Conservation (phyloP, 2,329 filamentous ascomycete species). For the Trichoderma sp. region DNA sequence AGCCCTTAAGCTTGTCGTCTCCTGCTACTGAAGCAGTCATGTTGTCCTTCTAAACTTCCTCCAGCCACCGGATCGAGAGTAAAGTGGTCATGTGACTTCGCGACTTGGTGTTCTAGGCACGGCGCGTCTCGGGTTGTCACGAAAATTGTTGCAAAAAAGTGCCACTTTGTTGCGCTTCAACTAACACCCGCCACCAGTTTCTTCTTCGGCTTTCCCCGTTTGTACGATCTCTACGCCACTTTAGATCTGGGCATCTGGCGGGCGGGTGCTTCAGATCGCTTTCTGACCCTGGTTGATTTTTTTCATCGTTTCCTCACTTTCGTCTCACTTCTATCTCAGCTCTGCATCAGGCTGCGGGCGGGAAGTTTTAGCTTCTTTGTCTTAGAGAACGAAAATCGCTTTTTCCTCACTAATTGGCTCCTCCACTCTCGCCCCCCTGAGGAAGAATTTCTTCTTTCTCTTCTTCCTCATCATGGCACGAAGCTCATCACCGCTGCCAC, state of each 20-base stretch:
- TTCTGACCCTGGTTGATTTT: background rate
- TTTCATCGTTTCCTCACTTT: background rate
- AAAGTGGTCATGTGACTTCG: constrained; percentile 24
- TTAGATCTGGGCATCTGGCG: background rate
- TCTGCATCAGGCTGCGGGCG: constrained; percentile 5
- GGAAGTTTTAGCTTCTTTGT: constrained; percentile 5
- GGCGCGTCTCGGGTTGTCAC: constrained; percentile 19
- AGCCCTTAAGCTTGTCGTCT: background rate
- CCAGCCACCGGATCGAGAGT: background rate
- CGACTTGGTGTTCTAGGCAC: constrained; percentile 16
- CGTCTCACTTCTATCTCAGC: constrained; percentile 22
- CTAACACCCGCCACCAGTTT: constrained; percentile 18
- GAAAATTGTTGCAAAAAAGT: constrained; percentile 5
- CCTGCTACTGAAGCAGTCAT: background rate
- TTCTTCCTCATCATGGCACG: constrained; percentile 29
- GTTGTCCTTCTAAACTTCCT: constrained; percentile 1
- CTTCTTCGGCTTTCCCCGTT: background rate
- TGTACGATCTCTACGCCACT: constrained; percentile 10
- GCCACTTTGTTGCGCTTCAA: constrained; percentile 1
- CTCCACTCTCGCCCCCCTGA: constrained; percentile 1
- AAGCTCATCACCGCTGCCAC: constrained; percentile 34
- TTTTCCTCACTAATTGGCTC: constrained; percentile 17
- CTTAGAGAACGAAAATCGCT: constrained; percentile 3
- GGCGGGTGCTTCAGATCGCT: background rate
- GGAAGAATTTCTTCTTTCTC: constrained; percentile 10